Percentiles rank a stretch among this genome's conserved stretches.
These are phyloP conservation scores for Nymphaea colorata DNA, from an alignment of 164 flowering plant species.

Conservation along the genomic window DNA sequence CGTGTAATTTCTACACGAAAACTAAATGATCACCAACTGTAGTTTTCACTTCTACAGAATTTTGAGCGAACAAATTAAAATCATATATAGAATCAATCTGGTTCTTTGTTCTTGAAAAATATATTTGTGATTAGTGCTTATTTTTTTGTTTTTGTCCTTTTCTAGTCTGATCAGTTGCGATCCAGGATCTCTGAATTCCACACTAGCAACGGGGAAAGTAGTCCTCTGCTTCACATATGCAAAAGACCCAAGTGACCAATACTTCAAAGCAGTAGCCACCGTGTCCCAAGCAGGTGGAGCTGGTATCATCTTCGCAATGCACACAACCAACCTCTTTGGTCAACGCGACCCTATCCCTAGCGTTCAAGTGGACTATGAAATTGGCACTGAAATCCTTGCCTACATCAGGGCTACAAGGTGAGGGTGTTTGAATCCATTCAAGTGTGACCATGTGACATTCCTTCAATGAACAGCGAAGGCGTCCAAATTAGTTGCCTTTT, in stretches of 20 bases:
- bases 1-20: not conserved
- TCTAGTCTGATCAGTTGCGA: constrained; percentile 3
- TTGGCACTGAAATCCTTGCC: constrained; percentile 25
- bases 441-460: no score
- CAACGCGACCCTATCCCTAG: constrained; percentile 8
- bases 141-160: not conserved
- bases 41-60: no score
- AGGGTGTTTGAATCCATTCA: not conserved
- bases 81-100: not conserved
- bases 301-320: constrained; percentile 14
- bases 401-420: constrained; percentile 28
- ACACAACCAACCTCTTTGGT: not conserved
- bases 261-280: not conserved
- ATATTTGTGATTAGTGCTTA: no score
- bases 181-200: constrained; percentile 3
- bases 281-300: constrained; percentile 13
- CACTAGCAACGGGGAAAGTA: constrained; percentile 13
- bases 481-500: no score
- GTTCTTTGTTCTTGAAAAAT: not conserved
- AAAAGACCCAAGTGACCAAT: not conserved
- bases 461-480: no score
- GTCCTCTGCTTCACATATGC: constrained; percentile 13
- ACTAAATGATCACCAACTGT: not conserved
- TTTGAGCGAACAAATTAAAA: no score
- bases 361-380: constrained; percentile 22